Evolutionary conservation across 805 yeast genomes (phyloP), one percentile per base, ranked within the genome.

Genomic region (Hanseniaspora singularis): DNA sequence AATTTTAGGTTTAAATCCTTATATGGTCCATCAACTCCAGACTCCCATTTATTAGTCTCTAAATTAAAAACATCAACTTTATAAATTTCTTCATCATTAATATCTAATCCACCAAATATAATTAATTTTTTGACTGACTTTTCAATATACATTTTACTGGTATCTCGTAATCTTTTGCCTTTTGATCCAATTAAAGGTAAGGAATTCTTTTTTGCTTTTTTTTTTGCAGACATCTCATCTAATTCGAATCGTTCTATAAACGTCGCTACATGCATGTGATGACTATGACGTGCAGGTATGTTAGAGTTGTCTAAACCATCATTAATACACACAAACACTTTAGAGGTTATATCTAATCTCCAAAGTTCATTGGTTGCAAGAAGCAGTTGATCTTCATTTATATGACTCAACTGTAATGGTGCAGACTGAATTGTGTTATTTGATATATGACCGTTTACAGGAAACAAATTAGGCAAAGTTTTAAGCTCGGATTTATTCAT

Each of bases 321-420:
- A 20, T 71, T 72, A 2, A 79, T 55, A 40, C 75, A 67, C 1
- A 57, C 56, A 89, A 92, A 82, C 10, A 59, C 58, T 43, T 65
- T 67, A 3, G 71, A 62, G 32, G 66, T 68, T 33, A 78, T 58
- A 57, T 78, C 72, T 53, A 79, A 75, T 53, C 71, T 71, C 89
- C 92, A 83, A 22, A 80, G 60, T 53, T 83, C 92, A 54, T 78
- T 78, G 5, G 71, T 58, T 0, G 83, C 74, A 11, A 59, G 56
- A 14, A 71, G 51, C 6, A 47, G 24, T 20, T 47, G 50, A 16
- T 47, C 46, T 32, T 37, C 50, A 26, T 47, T 47, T 8, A 44
- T 44, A 19, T 31, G 33, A 12, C 48, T 44, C 14, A 37, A 34
- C 9, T 36, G 30, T 6, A 41, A 30, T 15, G 46, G 19, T 16